These are phyloP conservation scores for Leucaena leucocephala DNA, from an alignment of 306 rosid genomes.

Conservation along the genomic window DNA sequence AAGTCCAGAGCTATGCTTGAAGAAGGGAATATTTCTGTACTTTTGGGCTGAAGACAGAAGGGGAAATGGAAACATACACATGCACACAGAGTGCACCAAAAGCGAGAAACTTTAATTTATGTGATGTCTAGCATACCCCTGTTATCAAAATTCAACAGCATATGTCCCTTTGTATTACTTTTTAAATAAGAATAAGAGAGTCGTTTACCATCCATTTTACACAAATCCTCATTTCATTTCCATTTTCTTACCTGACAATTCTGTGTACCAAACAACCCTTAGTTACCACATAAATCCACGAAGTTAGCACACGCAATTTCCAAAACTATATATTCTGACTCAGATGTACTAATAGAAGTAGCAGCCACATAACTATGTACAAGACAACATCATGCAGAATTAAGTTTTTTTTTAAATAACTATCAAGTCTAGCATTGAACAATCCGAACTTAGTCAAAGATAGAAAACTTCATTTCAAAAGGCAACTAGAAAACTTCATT, in stretches of 20 bases:
- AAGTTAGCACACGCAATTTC: conserved; percentile 9
- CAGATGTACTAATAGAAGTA: conserved; percentile 9
- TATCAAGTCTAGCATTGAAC: conserved; percentile 3
- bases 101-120: neutral
- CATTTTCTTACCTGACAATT: neutral
- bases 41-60: neutral
- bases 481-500: conserved; percentile 30
- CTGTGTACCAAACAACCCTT: neutral
- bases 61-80: neutral
- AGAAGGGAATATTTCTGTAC: neutral
- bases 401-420: neutral
- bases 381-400: conserved; percentile 15
- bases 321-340: conserved; percentile 12
- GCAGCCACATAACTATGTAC: conserved; percentile 11
- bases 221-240: neutral
- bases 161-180: neutral
- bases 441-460: conserved; percentile 29
- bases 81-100: neutral
- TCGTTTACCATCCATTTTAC: neutral
- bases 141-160: neutral
- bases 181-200: neutral
- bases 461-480: conserved; percentile 18
- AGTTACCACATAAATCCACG: conserved; percentile 7
- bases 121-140: neutral
- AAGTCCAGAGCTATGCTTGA: conserved; percentile 2